A percentile compares a stretch with the other conserved stretches of the same genome.
Evolutionary conservation across 2,329 filamentous ascomycete genomes (phyloP).

Genomic region (Gliomastix tumulicola): DNA sequence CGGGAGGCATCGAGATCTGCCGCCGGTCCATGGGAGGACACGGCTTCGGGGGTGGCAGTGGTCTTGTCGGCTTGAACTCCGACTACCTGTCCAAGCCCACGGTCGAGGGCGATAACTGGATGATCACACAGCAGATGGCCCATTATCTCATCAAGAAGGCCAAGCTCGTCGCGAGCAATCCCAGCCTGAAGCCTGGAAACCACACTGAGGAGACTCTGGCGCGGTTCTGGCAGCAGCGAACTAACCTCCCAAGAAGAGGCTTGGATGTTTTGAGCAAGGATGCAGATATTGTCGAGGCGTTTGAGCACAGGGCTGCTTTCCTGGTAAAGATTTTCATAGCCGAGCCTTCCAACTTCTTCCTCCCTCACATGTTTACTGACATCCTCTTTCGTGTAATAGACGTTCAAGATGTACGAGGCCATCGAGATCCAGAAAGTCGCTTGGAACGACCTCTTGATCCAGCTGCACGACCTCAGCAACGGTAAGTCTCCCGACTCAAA

Average conservation of each 20-base stretch:
- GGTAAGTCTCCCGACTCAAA: too few species aligned
- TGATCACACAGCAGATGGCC: constrained; percentile 69
- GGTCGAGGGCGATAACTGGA: constrained; percentile 73
- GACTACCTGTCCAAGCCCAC: constrained; percentile 61
- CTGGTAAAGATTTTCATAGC: neutral
- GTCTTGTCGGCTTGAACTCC: constrained; percentile 43
- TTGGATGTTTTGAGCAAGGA: neutral
- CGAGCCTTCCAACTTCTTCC: too few species aligned
- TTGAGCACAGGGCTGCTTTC: neutral
- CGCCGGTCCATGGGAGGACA: neutral
- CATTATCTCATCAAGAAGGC: constrained; percentile 59
- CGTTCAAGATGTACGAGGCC: neutral
- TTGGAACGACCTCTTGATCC: neutral
- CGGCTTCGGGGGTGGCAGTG: neutral
- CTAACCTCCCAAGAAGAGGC: neutral
- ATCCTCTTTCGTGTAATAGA: neutral
- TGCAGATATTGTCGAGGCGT: neutral
- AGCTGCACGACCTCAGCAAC: neutral
- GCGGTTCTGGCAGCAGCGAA: neutral
- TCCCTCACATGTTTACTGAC: neutral
- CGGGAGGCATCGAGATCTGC: neutral
- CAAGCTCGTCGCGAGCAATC: neutral
- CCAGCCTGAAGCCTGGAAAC: neutral
- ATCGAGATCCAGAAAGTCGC: neutral
- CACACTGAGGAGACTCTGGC: neutral